Percentiles rank a stretch among this genome's conserved stretches.
Conservation (phyloP, 1,139 yeast genomes). For the Scheffersomyces cryptocercus region DNA sequence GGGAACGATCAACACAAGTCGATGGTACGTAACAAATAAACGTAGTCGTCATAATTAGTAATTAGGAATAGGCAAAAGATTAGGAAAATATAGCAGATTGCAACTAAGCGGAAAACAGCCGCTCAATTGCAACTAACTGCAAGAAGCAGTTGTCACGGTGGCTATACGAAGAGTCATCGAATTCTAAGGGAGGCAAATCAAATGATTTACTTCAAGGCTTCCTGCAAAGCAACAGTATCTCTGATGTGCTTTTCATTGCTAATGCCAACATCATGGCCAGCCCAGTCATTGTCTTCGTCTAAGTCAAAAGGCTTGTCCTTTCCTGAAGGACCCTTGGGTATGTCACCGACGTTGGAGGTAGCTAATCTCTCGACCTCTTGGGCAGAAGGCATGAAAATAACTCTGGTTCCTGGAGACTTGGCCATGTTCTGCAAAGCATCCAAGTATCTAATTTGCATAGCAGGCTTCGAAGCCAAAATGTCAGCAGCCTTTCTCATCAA, state of each 20-base stretch:
- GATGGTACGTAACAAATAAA: too few relatives aligned
- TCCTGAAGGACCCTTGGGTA: constrained; percentile 1
- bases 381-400: constrained; percentile 70
- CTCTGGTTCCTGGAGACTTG: constrained; percentile 59
- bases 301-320: constrained; percentile 11
- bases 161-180: too few relatives aligned
- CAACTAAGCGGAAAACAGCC: too few relatives aligned
- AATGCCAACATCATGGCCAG: constrained; percentile 8
- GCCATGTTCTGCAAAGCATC: constrained; percentile 84
- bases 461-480: constrained; percentile 72
- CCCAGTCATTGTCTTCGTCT: constrained; percentile 20
- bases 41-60: too few relatives aligned
- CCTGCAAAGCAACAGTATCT: constrained; percentile 19
- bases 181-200: too few relatives aligned
- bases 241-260: constrained; percentile 9
- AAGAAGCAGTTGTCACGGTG: too few relatives aligned
- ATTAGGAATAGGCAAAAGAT: too few relatives aligned
- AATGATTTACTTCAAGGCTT: constrained; percentile 10
- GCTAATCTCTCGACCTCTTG: constrained; percentile 42
- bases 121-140: too few relatives aligned
- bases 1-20: too few relatives aligned
- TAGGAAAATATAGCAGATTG: too few relatives aligned
- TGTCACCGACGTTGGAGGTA: constrained; percentile 8
- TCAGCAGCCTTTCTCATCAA: constrained; percentile 81
- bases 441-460: constrained; percentile 77